Conservation (phyloP, 208 protist genomes). For the Herpetomonas samuelpessoai region DNA sequence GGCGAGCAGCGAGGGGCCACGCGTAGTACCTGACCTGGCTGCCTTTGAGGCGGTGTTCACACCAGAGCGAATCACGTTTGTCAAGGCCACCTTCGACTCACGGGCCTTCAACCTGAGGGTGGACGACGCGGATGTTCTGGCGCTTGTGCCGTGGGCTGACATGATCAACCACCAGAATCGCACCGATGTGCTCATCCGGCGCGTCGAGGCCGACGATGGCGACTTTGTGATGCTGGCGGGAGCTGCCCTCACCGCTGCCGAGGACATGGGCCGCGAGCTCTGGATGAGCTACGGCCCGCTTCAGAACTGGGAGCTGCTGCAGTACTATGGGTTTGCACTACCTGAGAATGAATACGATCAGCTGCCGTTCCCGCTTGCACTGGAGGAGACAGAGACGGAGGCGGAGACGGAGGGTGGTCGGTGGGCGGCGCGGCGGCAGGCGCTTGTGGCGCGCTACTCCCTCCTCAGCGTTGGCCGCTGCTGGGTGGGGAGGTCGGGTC, state of each 20-base stretch:
- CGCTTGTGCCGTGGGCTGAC: constrained; percentile 81
- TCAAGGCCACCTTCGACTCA: constrained; percentile 85
- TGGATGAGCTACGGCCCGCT: constrained; percentile 94
- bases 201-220: constrained; percentile 58
- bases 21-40: constrained; percentile 16
- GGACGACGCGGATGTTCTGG: constrained; percentile 58
- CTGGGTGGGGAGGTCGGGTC: constrained; percentile 58
- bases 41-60: constrained; percentile 34
- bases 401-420: constrained; percentile 10
- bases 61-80: constrained; percentile 66
- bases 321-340: constrained; percentile 90
- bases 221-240: constrained; percentile 83
- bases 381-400: constrained; percentile 1
- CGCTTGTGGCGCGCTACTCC: constrained; percentile 40
- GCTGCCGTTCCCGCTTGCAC: constrained; percentile 72
- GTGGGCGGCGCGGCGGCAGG: constrained; percentile 53
- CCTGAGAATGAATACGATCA: constrained; percentile 76
- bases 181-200: constrained; percentile 75
- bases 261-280: constrained; percentile 73
- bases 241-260: constrained; percentile 36
- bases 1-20: not conserved
- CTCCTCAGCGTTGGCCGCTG: constrained; percentile 49
- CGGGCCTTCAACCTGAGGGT: constrained; percentile 89
- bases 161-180: constrained; percentile 90
- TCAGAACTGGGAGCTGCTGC: constrained; percentile 91